Evolutionary conservation across 345 rosid genomes (phyloP).

Genomic region (Acer campestre): DNA sequence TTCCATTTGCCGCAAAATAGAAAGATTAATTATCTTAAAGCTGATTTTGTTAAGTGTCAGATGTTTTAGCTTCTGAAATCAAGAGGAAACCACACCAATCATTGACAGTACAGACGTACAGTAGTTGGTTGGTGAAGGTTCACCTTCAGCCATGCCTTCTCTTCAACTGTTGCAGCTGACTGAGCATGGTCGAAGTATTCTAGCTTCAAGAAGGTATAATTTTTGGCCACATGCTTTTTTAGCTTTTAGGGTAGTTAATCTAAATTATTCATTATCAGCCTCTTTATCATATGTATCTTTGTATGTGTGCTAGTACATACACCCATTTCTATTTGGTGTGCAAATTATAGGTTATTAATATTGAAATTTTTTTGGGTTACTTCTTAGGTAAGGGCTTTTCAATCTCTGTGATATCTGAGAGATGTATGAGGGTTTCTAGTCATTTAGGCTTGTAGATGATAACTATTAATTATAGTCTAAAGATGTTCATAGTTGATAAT

Average conservation of each 20-base stretch:
- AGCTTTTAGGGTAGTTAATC: conserved; percentile 15
- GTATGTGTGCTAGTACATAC: background rate
- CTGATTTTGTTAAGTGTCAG: conserved; percentile 32
- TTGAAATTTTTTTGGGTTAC: background rate
- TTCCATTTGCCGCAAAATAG: background rate
- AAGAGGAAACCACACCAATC: conserved; percentile 26
- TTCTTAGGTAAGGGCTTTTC: background rate
- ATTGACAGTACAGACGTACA: conserved; percentile 27
- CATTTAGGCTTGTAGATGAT: background rate
- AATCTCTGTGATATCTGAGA: background rate
- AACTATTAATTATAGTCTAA: background rate
- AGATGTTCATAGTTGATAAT: background rate
- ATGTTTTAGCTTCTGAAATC: conserved; percentile 26
- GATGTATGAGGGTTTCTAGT: background rate
- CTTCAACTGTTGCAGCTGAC: conserved; percentile 89
- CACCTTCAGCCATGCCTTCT: conserved; percentile 70
- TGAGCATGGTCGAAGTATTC: conserved; percentile 72
- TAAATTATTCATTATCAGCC: background rate
- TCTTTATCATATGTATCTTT: background rate
- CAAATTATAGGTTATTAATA: too few relatives aligned
- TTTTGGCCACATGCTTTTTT: background rate
- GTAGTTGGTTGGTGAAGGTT: conserved; percentile 18
- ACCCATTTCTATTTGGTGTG: background rate
- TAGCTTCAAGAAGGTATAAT: conserved; percentile 81
- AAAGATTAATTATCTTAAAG: conserved; percentile 8